Evolutionary conservation across 306 rosid genomes (phyloP), one percentile per base, ranked within the genome.

Genomic region (Prunus mongolica): DNA sequence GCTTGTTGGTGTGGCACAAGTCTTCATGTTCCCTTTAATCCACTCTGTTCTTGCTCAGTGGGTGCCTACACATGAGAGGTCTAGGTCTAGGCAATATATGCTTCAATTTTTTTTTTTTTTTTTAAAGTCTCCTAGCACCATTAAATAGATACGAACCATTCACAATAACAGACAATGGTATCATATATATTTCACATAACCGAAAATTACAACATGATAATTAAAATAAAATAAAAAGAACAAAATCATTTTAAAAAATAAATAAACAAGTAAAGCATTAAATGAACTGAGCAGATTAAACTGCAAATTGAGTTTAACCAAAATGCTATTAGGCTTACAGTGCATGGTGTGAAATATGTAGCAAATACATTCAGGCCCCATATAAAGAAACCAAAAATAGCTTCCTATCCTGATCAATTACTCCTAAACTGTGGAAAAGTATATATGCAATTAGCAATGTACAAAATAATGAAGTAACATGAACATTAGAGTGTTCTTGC

Each of bases 391-490:
- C 85, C 70, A 92, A 79, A 79, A 89, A 88, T 70, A 95, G 87
- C 73, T 92, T 95, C 82, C 98, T 86, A 76, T 92, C 97, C 83
- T 96, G 84, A 75, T 89, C 82, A 74, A 95, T 92, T 51, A 97
- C 98, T 84, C 89, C 89, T 50, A 95, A 83, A 87, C 98, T 92
- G 92, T 84, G 78, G 49, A 75, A 65, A 77, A 69, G 47, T 78
- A 52, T 11, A 74, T 41, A 81, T 57, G 54, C 45, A 61, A 81
- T 66, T 73, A 65, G 80, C 66, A 69, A 0, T 27, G 28, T 27
- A 27, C 28, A 27, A 27, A 27, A 27, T 27, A 27, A 27, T 27
- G 28, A 27, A 67, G 63, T 2, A 57, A 54, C 77, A 78, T 72
- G 71, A 80, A 20, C 79, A 88, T 52, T 18, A 34, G 75, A 84